These are phyloP conservation scores for Singerocomus rubriflavus DNA, from an alignment of 1,284 basidiomycete species.

Conservation along the genomic window DNA sequence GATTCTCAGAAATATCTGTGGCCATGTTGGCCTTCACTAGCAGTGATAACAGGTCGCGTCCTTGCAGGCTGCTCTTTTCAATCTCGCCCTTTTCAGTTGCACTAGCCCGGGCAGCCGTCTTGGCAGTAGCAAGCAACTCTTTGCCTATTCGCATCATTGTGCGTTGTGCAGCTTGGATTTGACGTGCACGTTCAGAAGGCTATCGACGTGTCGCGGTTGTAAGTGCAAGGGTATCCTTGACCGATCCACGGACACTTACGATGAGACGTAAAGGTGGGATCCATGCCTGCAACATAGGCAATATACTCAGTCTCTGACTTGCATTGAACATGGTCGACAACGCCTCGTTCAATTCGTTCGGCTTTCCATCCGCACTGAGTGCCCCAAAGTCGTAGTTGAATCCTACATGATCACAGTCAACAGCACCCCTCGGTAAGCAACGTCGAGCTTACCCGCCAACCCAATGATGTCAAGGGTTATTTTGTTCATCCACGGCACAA, in stretches of 20 bases:
- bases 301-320: slow-evolving; percentile 19
- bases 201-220: not conserved
- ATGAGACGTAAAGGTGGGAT: slow-evolving; percentile 44
- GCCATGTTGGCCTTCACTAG: slow-evolving; percentile 67
- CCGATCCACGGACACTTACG: slow-evolving; percentile 29
- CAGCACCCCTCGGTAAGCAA: not conserved
- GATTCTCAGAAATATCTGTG: slow-evolving; percentile 50
- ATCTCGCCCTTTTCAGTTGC: slow-evolving; percentile 17
- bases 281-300: slow-evolving; percentile 36
- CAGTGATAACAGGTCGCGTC: slow-evolving; percentile 52
- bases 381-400: slow-evolving; percentile 69
- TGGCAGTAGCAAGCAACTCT: slow-evolving; percentile 45
- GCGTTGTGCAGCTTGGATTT: slow-evolving; percentile 15
- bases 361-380: slow-evolving; percentile 35
- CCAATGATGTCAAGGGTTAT: slow-evolving; percentile 42
- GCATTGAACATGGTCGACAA: slow-evolving; percentile 43
- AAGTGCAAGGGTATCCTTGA: not conserved
- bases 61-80: slow-evolving; percentile 33
- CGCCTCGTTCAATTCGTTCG: slow-evolving; percentile 50
- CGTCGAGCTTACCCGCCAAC: slow-evolving; percentile 45
- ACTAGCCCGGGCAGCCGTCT: slow-evolving; percentile 35
- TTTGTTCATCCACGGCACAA: too few relatives aligned
- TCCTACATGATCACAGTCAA: slow-evolving; percentile 32
- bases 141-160: slow-evolving; percentile 40
- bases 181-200: slow-evolving; percentile 17